phyloP scores from a whole-genome alignment of 1,284 basidiomycete species.

The Serendipita sp. region DNA sequence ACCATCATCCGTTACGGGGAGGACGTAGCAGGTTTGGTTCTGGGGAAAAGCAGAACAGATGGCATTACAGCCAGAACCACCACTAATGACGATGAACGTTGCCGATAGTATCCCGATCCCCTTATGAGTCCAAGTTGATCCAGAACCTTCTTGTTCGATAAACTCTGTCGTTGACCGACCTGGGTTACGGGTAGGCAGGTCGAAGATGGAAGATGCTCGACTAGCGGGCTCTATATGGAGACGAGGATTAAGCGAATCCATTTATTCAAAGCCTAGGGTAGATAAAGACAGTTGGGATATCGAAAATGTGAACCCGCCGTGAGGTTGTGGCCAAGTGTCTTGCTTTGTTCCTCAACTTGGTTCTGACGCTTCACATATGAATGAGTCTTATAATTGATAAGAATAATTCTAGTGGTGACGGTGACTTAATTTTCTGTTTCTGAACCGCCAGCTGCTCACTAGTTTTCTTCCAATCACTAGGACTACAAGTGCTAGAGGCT shows the following conservation, averaged over 20 bases:
- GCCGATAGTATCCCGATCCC: background rate
- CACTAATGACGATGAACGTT: slow-evolving; percentile 52
- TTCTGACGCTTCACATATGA: background rate
- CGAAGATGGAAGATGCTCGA: slow-evolving; percentile 46
- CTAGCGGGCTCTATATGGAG: background rate
- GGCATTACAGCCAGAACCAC: slow-evolving; percentile 71
- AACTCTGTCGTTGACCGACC: slow-evolving; percentile 6
- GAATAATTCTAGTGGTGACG: background rate
- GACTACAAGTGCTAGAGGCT: no score
- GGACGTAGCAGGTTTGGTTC: slow-evolving; percentile 48
- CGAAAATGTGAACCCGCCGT: no score
- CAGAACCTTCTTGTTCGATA: slow-evolving; percentile 3
- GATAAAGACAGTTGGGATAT: no score
- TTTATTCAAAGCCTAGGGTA: background rate
- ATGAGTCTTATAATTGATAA: background rate
- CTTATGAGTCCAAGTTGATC: background rate
- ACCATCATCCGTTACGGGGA: slow-evolving; percentile 78
- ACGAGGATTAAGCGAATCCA: background rate
- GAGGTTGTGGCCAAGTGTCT: no score
- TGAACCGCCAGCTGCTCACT: no score
- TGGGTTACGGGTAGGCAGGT: slow-evolving; percentile 38
- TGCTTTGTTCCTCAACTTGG: no score
- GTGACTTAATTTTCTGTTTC: no score
- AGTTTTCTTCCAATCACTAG: no score
- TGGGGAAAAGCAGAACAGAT: slow-evolving; percentile 60